Conservation (phyloP, 768 basidiomycete genomes). For the Russula abietina region DNA sequence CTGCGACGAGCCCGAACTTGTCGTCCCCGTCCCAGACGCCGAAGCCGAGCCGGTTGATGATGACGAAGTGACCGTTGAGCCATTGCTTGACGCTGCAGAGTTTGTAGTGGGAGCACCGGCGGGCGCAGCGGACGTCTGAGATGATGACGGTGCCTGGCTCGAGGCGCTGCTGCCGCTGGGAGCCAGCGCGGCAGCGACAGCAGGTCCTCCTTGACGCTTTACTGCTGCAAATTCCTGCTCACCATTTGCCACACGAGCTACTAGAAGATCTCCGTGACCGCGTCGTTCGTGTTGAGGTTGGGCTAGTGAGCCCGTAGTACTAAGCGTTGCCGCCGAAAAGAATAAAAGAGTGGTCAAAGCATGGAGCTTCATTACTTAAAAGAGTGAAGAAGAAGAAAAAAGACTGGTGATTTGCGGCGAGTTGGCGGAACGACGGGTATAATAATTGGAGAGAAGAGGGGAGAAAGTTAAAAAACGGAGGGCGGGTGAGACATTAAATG, state of each 20-base stretch:
- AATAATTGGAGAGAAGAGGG: not conserved
- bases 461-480: too few species aligned
- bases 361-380: constrained; percentile 28
- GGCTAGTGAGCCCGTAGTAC: constrained; percentile 10
- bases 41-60: not conserved
- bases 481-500: too few species aligned
- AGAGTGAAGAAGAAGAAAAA: not conserved
- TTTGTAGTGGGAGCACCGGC: not conserved
- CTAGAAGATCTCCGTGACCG: constrained; percentile 9
- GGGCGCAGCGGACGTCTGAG: not conserved
- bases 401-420: not conserved
- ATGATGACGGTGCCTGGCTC: not conserved
- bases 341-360: constrained; percentile 26
- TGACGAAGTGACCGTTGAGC: not conserved
- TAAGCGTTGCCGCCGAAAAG: constrained; percentile 10
- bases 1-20: not conserved
- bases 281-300: constrained; percentile 11
- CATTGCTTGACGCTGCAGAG: not conserved
- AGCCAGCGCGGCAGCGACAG: not conserved
- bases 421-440: not conserved
- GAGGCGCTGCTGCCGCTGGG: not conserved
- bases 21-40: not conserved
- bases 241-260: not conserved
- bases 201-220: constrained; percentile 10
- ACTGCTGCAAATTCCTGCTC: not conserved